phyloP scores from a whole-genome alignment of 2,329 filamentous ascomycete genomes.

The Arthrobotrys musiformis region DNA sequence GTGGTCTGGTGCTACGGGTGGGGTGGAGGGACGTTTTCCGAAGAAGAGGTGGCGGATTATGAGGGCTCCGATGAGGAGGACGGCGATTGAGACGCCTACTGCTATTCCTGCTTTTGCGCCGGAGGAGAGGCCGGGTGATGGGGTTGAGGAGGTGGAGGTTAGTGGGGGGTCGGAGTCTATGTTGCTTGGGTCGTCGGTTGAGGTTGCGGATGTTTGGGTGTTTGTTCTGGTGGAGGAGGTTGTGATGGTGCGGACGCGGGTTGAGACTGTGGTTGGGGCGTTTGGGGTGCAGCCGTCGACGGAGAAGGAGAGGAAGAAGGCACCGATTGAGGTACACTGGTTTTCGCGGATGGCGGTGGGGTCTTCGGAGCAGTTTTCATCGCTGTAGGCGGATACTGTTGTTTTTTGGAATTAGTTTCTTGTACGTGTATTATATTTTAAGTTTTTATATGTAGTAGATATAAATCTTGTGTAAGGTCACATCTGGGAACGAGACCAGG shows the following conservation, averaged over 20 bases:
- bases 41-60: conserved; percentile 18
- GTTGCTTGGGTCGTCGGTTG: not conserved
- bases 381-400: conserved; percentile 43
- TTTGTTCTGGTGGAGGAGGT: not conserved
- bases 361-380: conserved; percentile 34
- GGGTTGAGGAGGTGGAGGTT: not conserved
- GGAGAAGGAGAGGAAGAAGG: conserved; percentile 41
- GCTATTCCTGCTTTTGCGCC: conserved; percentile 44
- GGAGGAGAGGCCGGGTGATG: conserved; percentile 21
- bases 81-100: conserved; percentile 31
- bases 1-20: conserved; percentile 35
- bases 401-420: not conserved
- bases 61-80: not conserved
- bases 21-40: not conserved
- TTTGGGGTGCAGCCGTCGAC: conserved; percentile 34
- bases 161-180: not conserved
- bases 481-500: not conserved
- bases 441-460: not conserved
- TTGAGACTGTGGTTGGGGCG: conserved; percentile 26
- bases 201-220: not conserved
- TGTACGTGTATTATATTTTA: not conserved
- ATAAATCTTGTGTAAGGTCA: too few species aligned
- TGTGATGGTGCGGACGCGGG: conserved; percentile 24
- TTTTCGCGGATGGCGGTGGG: conserved; percentile 17
- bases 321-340: conserved; percentile 37